Evolutionary conservation across 495 filamentous ascomycete species (phyloP), one percentile per base, ranked within the genome.

Genomic region (Aspergillus sclerotiicarbonarius): DNA sequence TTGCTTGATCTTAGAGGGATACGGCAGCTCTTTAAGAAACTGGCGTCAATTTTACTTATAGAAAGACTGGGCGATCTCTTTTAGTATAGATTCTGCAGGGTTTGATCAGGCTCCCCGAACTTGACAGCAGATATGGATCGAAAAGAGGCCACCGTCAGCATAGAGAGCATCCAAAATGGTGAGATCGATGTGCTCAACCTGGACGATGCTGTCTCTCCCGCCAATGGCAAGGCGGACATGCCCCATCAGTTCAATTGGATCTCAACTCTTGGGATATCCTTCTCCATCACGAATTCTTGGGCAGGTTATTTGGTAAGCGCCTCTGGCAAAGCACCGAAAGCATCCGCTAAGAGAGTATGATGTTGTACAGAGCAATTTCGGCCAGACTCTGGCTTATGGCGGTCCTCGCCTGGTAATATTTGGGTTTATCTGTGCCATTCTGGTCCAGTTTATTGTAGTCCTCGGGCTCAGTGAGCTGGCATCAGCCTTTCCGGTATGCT

Each of bases 381-480:
- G 37, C 8, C 37, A 41, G 37, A 41, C 37, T 1, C 13, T 41
- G 13, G 37, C 37, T 12, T 41, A 41, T n/a, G 37, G 37, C 37
- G 37, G 37, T 6, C 37, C 37, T 41, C 37, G 37, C 2, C 37
- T 41, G 2, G 37, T 41, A n/a, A 41, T 41, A 13, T 41, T 41
- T 6, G 37, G 37, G 5, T 41, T 41, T n/a, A 41, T 41, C 37
- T 41, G 37, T 41, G 37, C 37, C 1, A 15, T 41, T n/a, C 7
- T n/a, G 7, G 37, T 41, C 37, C 37, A 41, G 37, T 15, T 41
- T 12, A 41, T 41, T 6, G 13, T n/a, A 6, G 13, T 41, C 31
- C 25, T 51, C 21, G 48, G 48, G 20, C 20, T 51, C 6, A 32
- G 25, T 51, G 48, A 51, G 31, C 29, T 51, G 48, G 48, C 48